Evolutionary conservation across 805 yeast species (phyloP).

Genomic region (Wickerhamomyces alni): DNA sequence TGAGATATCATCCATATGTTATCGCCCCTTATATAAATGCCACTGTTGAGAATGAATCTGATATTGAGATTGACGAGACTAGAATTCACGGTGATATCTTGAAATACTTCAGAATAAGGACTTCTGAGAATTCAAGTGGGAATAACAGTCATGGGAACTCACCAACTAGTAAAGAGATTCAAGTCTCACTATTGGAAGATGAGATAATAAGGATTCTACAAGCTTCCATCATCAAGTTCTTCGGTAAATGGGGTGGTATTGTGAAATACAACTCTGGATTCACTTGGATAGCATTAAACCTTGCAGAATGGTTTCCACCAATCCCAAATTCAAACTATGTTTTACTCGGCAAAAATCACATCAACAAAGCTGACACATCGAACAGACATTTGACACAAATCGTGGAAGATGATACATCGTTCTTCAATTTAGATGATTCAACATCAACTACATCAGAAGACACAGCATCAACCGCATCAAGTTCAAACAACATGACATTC

Average conservation of each 20-base stretch:
- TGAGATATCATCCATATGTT: slow-evolving; percentile 83
- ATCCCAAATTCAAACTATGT: slow-evolving; percentile 20
- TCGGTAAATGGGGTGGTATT: slow-evolving; percentile 71
- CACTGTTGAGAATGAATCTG: slow-evolving; percentile 29
- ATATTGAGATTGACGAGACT: slow-evolving; percentile 21
- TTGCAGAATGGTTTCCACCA: slow-evolving; percentile 85
- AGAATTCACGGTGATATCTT: slow-evolving; percentile 50
- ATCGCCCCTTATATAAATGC: slow-evolving; percentile 63
- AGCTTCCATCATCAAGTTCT: slow-evolving; percentile 54
- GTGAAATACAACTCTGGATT: slow-evolving; percentile 77
- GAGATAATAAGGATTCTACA: slow-evolving; percentile 53
- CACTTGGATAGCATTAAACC: slow-evolving; percentile 81
- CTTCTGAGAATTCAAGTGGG: slow-evolving; percentile 1
- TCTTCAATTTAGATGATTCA: slow-evolving; percentile 21
- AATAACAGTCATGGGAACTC: not conserved
- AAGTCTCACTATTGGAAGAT: slow-evolving; percentile 34
- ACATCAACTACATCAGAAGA: slow-evolving; percentile 13
- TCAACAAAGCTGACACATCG: slow-evolving; percentile 11
- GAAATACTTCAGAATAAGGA: slow-evolving; percentile 48
- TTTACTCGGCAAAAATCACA: slow-evolving; percentile 18
- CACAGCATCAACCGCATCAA: slow-evolving; percentile 9
- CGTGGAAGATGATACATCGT: slow-evolving; percentile 3
- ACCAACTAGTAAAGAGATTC: slow-evolving; percentile 12
- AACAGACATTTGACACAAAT: slow-evolving; percentile 20
- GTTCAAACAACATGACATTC: slow-evolving; percentile 40